Evolutionary conservation across 768 basidiomycete species (phyloP), one percentile per base, ranked within the genome.

Genomic region (Serpula lacrymans): DNA sequence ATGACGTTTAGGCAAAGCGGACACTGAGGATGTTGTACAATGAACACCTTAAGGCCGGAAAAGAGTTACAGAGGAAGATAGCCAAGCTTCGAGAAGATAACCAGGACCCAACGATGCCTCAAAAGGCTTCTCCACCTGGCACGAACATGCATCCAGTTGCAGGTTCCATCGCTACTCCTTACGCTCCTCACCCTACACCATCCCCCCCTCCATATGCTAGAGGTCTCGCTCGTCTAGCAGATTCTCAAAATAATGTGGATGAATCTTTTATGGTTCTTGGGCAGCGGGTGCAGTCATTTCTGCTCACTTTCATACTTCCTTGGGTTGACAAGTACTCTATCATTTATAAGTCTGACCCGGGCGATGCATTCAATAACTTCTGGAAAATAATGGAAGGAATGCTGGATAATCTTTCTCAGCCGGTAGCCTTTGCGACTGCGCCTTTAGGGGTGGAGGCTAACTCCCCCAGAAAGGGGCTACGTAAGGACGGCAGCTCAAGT

Each of bases 191-290:
- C 54, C 55, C 70, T 37, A 60, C 67, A 18, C 56, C 74, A 1
- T 70, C 68, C 3, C 69, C 75, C 13, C 74, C 77, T 22, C 69
- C 74, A 4, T 71, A 72, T 8, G 67, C 71, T 13, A 64, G 56
- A 17, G 36, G 65, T 9, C 54, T 62, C 16, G 33, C 55, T 44
- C 47, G 57, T 41, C 28, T 57, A 70, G 60, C 67, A 41, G 72
- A 84, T 46, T 75, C 77, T 21, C 69, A 74, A 55, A 76, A 77
- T 45, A 77, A 81, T 2, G 84, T 86, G 1, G 89, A 90, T 34
- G 89, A 91, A 55, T 91, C 89, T 0, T 92, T 91, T 52, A 89
- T 92, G 88, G 71, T 92, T 2, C 69, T 91, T 3, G 87, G 86
- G 13, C 88, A 89, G 57, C 74, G 80, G 50, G 85, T 88, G 53